Percentiles rank a stretch among this genome's conserved stretches.
phyloP scores from a whole-genome alignment of 192 early-diverging fungal genomes.

The Coemansia sp. region DNA sequence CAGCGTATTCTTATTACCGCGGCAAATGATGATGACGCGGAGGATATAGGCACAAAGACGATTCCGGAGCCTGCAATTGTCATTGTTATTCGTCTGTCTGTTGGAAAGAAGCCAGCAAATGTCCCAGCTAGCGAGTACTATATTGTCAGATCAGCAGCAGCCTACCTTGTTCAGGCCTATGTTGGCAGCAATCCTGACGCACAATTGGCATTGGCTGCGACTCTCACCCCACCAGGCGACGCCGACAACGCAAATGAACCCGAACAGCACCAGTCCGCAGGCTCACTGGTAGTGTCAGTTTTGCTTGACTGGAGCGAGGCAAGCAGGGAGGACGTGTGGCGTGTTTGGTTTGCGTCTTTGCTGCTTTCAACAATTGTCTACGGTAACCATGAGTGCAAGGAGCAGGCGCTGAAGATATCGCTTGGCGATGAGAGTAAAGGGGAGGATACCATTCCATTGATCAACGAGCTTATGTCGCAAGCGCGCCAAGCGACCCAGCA shows the following conservation, averaged over 20 bases:
- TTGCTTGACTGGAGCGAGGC: conserved; percentile 76
- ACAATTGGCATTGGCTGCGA: conserved; percentile 84
- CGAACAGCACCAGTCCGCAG: conserved; percentile 70
- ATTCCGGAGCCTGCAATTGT: conserved; percentile 81
- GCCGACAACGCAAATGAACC: conserved; percentile 15
- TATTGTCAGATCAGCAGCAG: conserved; percentile 76
- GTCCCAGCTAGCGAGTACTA: conserved; percentile 60
- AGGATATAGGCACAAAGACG: conserved; percentile 30
- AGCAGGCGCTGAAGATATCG: conserved; percentile 69
- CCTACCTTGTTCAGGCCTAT: conserved; percentile 80
- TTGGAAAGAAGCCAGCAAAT: conserved; percentile 58
- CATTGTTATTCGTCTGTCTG: conserved; percentile 75
- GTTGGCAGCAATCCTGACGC: conserved; percentile 83
- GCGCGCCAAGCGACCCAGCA: conserved; percentile 63
- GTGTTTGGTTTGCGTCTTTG: conserved; percentile 85
- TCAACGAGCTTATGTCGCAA: conserved; percentile 82
- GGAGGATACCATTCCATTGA: conserved; percentile 81
- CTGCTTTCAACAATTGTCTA: conserved; percentile 79
- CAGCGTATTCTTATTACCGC: conserved; percentile 69
- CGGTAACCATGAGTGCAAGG: conserved; percentile 75
- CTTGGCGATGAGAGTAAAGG: conserved; percentile 74
- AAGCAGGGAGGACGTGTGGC: conserved; percentile 71
- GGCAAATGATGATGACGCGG: conserved; percentile 37
- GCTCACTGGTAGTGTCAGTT: conserved; percentile 81
- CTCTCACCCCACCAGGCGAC: conserved; percentile 68